Evolutionary conservation across 1,284 basidiomycete species (phyloP), one percentile per base, ranked within the genome.

Genomic region (Sporisorium graminicola): DNA sequence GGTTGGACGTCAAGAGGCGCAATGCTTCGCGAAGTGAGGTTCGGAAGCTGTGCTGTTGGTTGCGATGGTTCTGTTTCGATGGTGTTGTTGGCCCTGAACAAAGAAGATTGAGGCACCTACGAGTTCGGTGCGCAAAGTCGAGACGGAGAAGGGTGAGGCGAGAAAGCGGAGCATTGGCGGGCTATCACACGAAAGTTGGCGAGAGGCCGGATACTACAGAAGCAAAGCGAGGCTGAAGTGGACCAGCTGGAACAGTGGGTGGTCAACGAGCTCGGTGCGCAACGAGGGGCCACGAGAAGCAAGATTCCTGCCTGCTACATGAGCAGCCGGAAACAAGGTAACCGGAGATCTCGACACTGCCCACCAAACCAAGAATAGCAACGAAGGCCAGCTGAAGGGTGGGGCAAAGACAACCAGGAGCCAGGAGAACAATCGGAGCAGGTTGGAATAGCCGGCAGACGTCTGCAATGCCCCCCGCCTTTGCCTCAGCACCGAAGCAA

Each of bases 401-500:
- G 14, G 37, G 37, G 16, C 5, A n/a, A 43, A 14, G 31, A 52
- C 8, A 37, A 12, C 16, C 42, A n/a, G 35, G 35, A 35, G n/a
- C 10, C 10, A 9, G 31, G 50, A 52, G 50, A 35, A 18, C 16
- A 31, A 33, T 52, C 33, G 33, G 31, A 24, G 18, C 3, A n/a
- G 13, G 5, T 29, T 50, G 49, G 49, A 12, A 29, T 29, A 29
- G 26, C 49, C 49, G 49, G 26, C 14, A 24, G 22, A 8, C 14
- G 9, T 29, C 26, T 31, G 49, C 29, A 7, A 52, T 22, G 16
- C n/a, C 31, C 50, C 50, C 50, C 31, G 31, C 50, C 33, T 52
- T 52, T 52, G 31, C 20, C 29, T 22, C 40, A 46, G 43, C 43
- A 57, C 55, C 55, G 55, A 57, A 27, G 8, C 43, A 33, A 20